These are phyloP conservation scores for Gaeumannomyces sp. DNA, from an alignment of 2,329 filamentous ascomycete species.

Conservation along the genomic window DNA sequence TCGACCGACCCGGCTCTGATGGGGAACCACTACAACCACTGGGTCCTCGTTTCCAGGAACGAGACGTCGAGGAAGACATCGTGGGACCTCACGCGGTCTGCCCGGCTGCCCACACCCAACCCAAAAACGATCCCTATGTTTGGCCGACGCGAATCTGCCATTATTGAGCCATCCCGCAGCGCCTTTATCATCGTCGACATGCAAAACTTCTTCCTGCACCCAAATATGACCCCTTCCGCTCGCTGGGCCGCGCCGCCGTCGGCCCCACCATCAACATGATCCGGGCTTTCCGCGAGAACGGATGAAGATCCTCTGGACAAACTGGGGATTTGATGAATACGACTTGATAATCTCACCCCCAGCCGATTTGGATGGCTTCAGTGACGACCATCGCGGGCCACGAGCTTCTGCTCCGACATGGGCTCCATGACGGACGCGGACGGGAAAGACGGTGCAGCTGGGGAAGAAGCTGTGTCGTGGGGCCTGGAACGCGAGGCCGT, in stretches of 20 bases:
- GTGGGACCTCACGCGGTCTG: not conserved
- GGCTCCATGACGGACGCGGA: slow-evolving; percentile 17
- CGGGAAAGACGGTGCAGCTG: slow-evolving; percentile 20
- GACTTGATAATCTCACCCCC: slow-evolving; percentile 46
- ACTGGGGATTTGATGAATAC: slow-evolving; percentile 34
- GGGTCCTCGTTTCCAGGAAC: not conserved
- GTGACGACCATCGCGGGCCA: slow-evolving; percentile 20
- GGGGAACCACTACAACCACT: not conserved
- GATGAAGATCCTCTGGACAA: slow-evolving; percentile 48
- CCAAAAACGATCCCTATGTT: not conserved
- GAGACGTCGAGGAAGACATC: not conserved
- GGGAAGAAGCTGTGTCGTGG: slow-evolving; percentile 42
- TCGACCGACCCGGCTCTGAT: not conserved
- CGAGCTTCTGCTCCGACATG: slow-evolving; percentile 24
- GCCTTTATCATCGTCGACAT: slow-evolving; percentile 35
- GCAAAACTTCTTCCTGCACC: slow-evolving; percentile 50
- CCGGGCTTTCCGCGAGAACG: slow-evolving; percentile 37
- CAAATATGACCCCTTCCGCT: slow-evolving; percentile 29
- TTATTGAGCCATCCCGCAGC: slow-evolving; percentile 28
- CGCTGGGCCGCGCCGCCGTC: slow-evolving; percentile 33
- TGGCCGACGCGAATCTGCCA: slow-evolving; percentile 19
- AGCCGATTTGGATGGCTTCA: slow-evolving; percentile 39
- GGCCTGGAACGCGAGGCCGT: slow-evolving; percentile 49
- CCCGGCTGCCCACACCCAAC: not conserved
- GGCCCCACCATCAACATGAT: slow-evolving; percentile 34